Base-by-base conservation (phyloP, 495 filamentous ascomycete species). In the Hyaloscypha variabilis region DNA sequence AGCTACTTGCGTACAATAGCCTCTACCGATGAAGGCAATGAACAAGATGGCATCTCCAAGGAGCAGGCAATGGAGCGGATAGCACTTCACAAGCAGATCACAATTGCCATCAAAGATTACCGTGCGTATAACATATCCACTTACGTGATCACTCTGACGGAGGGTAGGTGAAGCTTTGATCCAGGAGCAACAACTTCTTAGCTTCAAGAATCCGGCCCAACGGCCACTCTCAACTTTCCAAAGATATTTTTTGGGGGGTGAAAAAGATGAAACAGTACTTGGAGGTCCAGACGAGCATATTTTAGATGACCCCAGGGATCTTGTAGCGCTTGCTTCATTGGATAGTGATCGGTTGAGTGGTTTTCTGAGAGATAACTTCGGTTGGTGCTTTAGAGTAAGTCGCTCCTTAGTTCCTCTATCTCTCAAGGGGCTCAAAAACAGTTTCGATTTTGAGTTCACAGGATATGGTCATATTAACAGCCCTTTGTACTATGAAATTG, bases 311-410 rank as follows among this genome's bases (percentile, higher is more conserved):
- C 49, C 49, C 6, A 51, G 23, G 49, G 5, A 51, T 17, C 49
- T 51, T 51, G 49, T 51, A 51, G 49, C 49, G 49, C 49, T 17
- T 51, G 49, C 49, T 51, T 51, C 49, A 51, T 51, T 51, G 49
- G 14, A 51, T 51, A 51, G 19, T 17, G 49, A 51, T 51, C 49
- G 5, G 49, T 17, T 51, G 49, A 51, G 53, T 56, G 53, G 53
- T 56, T 56, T 56, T 56, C 53, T 56, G 53, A 56, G 53, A 56
- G 28, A 56, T 56, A 25, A 56, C 53, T 56, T 56, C 28, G n/a
- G 53, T 56, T 25, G 53, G 53, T 56, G 53, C 53, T 56, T 56
- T 56, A 56, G 53, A 56, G 53, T 56, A 56, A 56, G 53, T 56
- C 53, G 53, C 53, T 56, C 53, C 53, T 56, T 6, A 25, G 53